These are phyloP conservation scores for Hypoxylon sp. DNA, from an alignment of 2,329 filamentous ascomycete genomes.

Conservation along the genomic window DNA sequence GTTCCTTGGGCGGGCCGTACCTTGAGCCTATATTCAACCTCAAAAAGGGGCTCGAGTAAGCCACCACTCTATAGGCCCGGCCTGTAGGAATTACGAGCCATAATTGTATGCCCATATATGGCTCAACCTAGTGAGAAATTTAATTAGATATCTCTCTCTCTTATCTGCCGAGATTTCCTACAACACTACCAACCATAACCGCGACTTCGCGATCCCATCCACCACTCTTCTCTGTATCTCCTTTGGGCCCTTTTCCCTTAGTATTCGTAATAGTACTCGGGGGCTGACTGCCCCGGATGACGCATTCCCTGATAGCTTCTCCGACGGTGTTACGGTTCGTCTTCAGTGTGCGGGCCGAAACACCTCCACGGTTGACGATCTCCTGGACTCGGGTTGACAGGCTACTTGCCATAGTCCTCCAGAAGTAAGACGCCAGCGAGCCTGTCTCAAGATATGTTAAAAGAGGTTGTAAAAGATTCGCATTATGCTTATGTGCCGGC, in stretches of 20 bases:
- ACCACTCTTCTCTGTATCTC: conserved; percentile 62
- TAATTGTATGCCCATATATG: background rate
- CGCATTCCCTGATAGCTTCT: conserved; percentile 85
- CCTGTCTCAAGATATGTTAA: conserved; percentile 87
- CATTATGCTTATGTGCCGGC: conserved; percentile 52
- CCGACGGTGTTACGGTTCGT: conserved; percentile 81
- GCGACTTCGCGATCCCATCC: conserved; percentile 92
- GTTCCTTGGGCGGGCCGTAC: background rate
- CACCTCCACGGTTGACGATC: conserved; percentile 85
- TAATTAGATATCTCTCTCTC: conserved; percentile 22
- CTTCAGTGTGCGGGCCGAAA: conserved; percentile 84
- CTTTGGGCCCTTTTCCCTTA: conserved; percentile 60
- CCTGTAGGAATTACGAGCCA: background rate
- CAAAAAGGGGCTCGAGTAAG: background rate
- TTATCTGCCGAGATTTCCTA: conserved; percentile 68
- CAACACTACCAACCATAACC: conserved; percentile 91
- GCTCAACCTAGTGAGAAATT: background rate
- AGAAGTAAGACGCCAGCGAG: conserved; percentile 91
- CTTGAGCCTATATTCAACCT: background rate
- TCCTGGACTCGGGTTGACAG: conserved; percentile 86
- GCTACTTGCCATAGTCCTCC: conserved; percentile 86
- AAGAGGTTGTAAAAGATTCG: conserved; percentile 78
- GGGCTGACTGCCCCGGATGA: conserved; percentile 80
- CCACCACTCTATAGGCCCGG: background rate
- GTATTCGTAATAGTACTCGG: conserved; percentile 68